These are phyloP conservation scores for Russula brevipes DNA, from an alignment of 768 basidiomycete species.

Conservation along the genomic window DNA sequence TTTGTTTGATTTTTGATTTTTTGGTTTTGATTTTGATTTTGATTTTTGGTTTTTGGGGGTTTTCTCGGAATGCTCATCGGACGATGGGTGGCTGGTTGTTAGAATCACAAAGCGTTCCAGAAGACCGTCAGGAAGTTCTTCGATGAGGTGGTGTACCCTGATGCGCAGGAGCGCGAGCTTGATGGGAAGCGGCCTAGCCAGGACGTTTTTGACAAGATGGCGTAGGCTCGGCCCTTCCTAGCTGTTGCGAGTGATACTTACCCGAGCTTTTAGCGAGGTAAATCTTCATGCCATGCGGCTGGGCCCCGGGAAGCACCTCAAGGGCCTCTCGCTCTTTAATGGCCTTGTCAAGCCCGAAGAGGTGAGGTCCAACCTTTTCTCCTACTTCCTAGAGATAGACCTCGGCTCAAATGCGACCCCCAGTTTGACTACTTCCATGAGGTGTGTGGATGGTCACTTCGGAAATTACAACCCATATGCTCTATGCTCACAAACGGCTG, in stretches of 20 bases:
- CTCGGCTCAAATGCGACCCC: neutral
- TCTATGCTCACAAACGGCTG: neutral
- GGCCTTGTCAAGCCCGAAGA: conserved; percentile 75
- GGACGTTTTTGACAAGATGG: conserved; percentile 76
- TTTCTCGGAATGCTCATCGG: conserved; percentile 31
- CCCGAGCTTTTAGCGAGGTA: conserved; percentile 41
- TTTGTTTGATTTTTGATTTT: neutral
- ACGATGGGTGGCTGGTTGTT: conserved; percentile 33
- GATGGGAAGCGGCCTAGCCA: conserved; percentile 86
- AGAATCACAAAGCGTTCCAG: conserved; percentile 64
- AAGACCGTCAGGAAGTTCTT: conserved; percentile 57
- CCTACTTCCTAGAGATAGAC: neutral
- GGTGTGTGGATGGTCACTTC: conserved; percentile 31
- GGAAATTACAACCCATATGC: neutral
- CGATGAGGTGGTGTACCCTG: conserved; percentile 56
- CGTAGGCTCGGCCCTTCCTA: conserved; percentile 38
- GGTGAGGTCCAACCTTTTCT: conserved; percentile 22
- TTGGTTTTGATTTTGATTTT: neutral
- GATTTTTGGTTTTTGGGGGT: neutral
- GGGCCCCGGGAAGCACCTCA: conserved; percentile 84
- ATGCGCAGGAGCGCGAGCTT: conserved; percentile 60
- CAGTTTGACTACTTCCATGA: conserved; percentile 90
- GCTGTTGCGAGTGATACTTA: conserved; percentile 21
- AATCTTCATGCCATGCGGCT: conserved; percentile 90
- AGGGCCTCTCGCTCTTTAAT: conserved; percentile 69